A percentile compares a stretch with the other conserved stretches of the same genome.
Conservation (phyloP, 139 green algal genomes). For the Prasinococcaceae sp. region DNA sequence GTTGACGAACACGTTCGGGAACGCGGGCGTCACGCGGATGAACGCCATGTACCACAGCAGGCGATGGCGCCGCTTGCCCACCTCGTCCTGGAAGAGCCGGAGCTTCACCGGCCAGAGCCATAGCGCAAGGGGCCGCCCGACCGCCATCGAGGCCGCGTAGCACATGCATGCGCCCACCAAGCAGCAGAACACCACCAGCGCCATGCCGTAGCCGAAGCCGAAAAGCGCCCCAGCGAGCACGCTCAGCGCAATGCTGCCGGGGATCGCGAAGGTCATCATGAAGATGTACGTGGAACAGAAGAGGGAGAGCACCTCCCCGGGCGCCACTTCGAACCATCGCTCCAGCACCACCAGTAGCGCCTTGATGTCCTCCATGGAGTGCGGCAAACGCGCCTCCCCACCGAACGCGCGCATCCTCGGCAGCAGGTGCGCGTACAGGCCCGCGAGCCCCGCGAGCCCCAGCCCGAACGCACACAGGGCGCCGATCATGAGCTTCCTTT, state of each 20-base stretch:
- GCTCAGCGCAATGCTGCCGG: slow-evolving; percentile 49
- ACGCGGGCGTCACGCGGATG: slow-evolving; percentile 51
- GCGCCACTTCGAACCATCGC: too few species aligned
- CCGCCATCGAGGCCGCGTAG: slow-evolving; percentile 17
- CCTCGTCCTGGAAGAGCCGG: slow-evolving; percentile 28
- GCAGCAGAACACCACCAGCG: slow-evolving; percentile 3
- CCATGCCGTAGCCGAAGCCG: slow-evolving; percentile 17
- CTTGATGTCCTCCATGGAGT: too few species aligned
- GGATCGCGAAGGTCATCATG: slow-evolving; percentile 60
- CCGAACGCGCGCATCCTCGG: too few species aligned
- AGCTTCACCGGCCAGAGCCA: slow-evolving; percentile 37
- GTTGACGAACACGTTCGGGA: slow-evolving; percentile 69
- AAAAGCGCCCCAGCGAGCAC: slow-evolving; percentile 52
- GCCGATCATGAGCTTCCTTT: too few species aligned
- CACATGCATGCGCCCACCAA: slow-evolving; percentile 2
- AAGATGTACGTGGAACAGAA: slow-evolving; percentile 33
- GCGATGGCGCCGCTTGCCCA: slow-evolving; percentile 24
- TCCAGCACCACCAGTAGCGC: too few species aligned
- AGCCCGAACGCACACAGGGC: too few species aligned
- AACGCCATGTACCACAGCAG: slow-evolving; percentile 65
- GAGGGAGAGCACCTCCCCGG: not conserved
- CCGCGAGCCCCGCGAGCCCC: too few species aligned
- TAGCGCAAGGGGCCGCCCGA: slow-evolving; percentile 32
- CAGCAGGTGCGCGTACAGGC: too few species aligned
- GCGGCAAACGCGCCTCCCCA: too few species aligned